Evolutionary conservation across 306 rosid genomes (phyloP).

Genomic region (Lathyrus sativus): DNA sequence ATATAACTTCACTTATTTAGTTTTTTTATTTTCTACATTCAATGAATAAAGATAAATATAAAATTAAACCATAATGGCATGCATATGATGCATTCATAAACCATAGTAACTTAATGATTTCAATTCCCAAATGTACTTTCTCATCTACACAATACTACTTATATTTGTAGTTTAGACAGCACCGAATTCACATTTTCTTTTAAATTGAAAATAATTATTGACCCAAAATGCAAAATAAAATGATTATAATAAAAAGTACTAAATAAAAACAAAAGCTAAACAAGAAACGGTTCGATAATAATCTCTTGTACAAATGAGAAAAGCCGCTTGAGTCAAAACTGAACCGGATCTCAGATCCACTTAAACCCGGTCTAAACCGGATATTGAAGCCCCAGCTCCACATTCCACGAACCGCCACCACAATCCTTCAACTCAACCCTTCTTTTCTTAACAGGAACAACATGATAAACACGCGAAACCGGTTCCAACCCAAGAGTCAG

Average conservation of each 20-base stretch:
- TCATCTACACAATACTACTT: slow-evolving; percentile 28
- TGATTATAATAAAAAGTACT: background rate
- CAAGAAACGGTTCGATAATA: slow-evolving; percentile 14
- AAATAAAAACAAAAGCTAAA: background rate
- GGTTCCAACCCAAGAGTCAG: slow-evolving; percentile 79
- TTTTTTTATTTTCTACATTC: slow-evolving; percentile 52
- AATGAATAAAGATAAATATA: background rate
- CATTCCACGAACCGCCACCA: slow-evolving; percentile 38
- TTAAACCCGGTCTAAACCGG: slow-evolving; percentile 24
- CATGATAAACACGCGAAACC: slow-evolving; percentile 50
- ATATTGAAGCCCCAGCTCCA: slow-evolving; percentile 55
- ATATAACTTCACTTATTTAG: too few relatives aligned
- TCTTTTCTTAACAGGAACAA: slow-evolving; percentile 82
- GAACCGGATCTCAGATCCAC: slow-evolving; percentile 8
- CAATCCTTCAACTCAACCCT: slow-evolving; percentile 44
- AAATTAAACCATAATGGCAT: background rate
- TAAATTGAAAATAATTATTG: background rate
- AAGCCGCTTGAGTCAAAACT: slow-evolving; percentile 48
- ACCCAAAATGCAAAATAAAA: background rate
- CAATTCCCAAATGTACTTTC: slow-evolving; percentile 9
- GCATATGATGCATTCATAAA: background rate
- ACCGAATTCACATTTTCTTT: slow-evolving; percentile 25
- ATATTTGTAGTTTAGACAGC: slow-evolving; percentile 41
- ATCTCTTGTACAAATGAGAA: slow-evolving; percentile 30
- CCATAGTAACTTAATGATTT: background rate